Conservation (phyloP, 1,139 yeast species). For the Scheffersomyces titani region DNA sequence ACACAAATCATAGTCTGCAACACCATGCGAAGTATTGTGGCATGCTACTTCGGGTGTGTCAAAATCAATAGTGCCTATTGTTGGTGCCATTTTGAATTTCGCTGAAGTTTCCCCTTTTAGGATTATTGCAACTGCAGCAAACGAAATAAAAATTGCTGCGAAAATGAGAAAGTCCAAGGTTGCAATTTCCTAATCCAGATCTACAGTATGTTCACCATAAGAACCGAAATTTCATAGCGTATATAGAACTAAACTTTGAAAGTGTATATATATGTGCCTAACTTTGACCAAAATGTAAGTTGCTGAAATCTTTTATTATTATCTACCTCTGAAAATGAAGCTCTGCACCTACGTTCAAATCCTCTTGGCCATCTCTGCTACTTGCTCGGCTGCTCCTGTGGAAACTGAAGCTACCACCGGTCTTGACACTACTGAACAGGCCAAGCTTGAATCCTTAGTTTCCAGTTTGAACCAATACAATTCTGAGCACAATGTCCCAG, state of each 20-base stretch:
- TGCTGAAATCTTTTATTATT: neutral
- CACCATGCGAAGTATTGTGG: neutral
- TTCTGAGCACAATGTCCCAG: conserved; percentile 3
- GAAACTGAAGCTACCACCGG: neutral
- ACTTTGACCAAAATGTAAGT: neutral
- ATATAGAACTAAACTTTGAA: neutral
- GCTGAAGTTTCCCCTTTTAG: neutral
- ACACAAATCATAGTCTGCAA: neutral
- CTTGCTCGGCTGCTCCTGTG: conserved; percentile 8
- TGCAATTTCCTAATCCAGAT: neutral
- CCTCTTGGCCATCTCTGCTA: conserved; percentile 11
- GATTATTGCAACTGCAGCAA: neutral
- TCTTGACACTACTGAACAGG: neutral
- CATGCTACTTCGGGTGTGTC: neutral
- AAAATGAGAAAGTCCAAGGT: neutral
- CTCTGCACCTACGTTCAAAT: conserved; percentile 8
- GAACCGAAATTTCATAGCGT: neutral
- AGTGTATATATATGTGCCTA: neutral
- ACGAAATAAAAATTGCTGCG: neutral
- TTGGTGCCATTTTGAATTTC: neutral
- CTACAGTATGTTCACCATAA: neutral
- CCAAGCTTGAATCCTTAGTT: conserved; percentile 7
- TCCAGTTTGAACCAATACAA: conserved; percentile 9
- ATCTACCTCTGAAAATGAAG: conserved; percentile 6
- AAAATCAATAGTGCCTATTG: neutral